Evolutionary conservation across 108 stramenopile genomes (phyloP), one percentile per base, ranked within the genome.

Genomic region (Fistulifera pelliculosa): DNA sequence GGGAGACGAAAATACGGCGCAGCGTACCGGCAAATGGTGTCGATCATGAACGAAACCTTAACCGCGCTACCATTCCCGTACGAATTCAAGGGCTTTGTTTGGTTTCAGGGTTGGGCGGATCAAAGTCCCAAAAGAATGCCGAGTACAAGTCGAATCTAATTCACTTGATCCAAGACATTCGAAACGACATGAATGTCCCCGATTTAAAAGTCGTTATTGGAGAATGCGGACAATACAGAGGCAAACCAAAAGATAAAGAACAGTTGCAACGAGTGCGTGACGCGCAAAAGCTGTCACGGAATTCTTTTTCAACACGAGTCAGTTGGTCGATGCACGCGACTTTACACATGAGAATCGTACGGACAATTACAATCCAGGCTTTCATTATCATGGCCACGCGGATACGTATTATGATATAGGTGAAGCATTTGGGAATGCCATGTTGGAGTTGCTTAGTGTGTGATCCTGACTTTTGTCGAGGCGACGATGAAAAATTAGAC

Each of bases 21-120:
- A 7, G n/a, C 38, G 10, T 62, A 69, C 43, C 47, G 47, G 13
- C 16, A 41, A 40, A 64, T 64, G 62, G 59, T 70, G 41, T 41
- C 23, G 1, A 27, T 58, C 12, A 43, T 60, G 35, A 52, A 55
- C 24, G 26, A 50, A 3, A 25, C 43, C 8, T 49, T 76, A n/a
- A 53, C 43, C 12, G 17, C 59, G 12, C 22, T 69, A 0, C 26
- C 27, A 5, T 18, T 44, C 15, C 23, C 51, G 11, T 63, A 63
- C 66, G 56, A 54, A 27, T 41, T 76, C 11, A 41, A 59, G 15
- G 75, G 69, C 13, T 64, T 76, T 56, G 75, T 41, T 14, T 76
- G 75, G 75, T 62, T 63, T 44, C 75, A 76, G 53, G 75, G 75
- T 12, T 76, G 70, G 70, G 68, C 71, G 43, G 75, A 76, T 38